phyloP scores from a whole-genome alignment of 305 asterid genomes.

The Caryopteris hybrid region DNA sequence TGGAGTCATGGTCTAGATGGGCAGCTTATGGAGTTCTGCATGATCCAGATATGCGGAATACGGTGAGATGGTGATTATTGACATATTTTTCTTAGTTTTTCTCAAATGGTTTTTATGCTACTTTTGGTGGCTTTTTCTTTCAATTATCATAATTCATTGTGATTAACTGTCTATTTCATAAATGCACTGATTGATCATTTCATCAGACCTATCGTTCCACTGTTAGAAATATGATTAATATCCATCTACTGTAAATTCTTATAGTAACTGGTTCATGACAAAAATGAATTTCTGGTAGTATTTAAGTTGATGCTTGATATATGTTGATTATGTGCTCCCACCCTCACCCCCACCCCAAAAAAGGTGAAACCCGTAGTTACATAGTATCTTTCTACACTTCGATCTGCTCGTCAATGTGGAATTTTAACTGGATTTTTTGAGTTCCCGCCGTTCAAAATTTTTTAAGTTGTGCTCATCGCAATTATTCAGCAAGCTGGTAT shows the following conservation, averaged over 20 bases:
- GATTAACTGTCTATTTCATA: neutral
- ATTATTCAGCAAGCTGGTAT: conserved; percentile 1
- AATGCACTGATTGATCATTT: neutral
- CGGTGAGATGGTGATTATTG: conserved; percentile 37
- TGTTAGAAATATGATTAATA: neutral
- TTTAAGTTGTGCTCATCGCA: neutral
- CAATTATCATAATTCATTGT: neutral
- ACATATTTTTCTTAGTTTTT: neutral
- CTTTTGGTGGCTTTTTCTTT: neutral
- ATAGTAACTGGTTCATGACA: neutral
- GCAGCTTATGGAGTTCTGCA: conserved; percentile 89
- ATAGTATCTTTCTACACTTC: neutral
- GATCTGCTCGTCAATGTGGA: neutral
- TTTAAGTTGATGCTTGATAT: conserved; percentile 4
- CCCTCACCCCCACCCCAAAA: neutral
- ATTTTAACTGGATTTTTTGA: neutral
- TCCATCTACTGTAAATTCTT: neutral
- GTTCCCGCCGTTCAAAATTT: neutral
- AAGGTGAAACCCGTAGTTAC: neutral
- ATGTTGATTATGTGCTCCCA: neutral
- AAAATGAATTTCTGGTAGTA: neutral
- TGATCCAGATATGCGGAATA: conserved; percentile 65
- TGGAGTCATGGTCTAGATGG: conserved; percentile 99
- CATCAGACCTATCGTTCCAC: neutral
- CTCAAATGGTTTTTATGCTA: neutral